Evolutionary conservation across 441 rosid genomes (phyloP).

Genomic region (Gossypium lobatum): DNA sequence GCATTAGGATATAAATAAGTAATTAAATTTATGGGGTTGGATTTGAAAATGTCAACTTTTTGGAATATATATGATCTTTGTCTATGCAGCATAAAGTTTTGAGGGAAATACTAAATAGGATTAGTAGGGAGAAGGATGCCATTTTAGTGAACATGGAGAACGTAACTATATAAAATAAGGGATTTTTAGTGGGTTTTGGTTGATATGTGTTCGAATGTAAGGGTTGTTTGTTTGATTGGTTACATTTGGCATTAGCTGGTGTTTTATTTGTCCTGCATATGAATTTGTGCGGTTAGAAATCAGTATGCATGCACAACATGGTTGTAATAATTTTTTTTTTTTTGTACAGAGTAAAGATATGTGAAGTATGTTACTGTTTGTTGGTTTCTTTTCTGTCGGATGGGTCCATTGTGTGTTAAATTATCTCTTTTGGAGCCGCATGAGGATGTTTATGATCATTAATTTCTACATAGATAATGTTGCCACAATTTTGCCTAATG

Average conservation of each 20-base stretch:
- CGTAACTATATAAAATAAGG: slow-evolving; percentile 26
- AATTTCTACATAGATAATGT: background rate
- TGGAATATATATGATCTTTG: background rate
- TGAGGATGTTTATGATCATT: background rate
- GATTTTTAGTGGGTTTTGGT: background rate
- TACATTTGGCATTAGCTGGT: no score
- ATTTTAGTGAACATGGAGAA: slow-evolving; percentile 87
- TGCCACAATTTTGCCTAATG: background rate
- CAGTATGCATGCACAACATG: background rate
- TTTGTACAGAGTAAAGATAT: background rate
- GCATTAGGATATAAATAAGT: background rate
- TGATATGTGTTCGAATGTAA: background rate
- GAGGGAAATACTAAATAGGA: slow-evolving; percentile 37
- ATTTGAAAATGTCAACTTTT: background rate
- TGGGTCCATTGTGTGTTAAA: background rate
- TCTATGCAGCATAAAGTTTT: slow-evolving; percentile 23
- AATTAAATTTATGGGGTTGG: background rate
- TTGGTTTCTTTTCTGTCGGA: background rate
- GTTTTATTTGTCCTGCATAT: no score
- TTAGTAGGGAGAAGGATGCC: slow-evolving; percentile 63
- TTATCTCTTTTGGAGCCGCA: background rate
- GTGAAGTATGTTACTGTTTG: no score
- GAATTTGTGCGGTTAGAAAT: background rate
- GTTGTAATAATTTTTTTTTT: background rate
- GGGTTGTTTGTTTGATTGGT: no score